phyloP scores from a whole-genome alignment of 306 rosid genomes.

The Datisca glomerata region DNA sequence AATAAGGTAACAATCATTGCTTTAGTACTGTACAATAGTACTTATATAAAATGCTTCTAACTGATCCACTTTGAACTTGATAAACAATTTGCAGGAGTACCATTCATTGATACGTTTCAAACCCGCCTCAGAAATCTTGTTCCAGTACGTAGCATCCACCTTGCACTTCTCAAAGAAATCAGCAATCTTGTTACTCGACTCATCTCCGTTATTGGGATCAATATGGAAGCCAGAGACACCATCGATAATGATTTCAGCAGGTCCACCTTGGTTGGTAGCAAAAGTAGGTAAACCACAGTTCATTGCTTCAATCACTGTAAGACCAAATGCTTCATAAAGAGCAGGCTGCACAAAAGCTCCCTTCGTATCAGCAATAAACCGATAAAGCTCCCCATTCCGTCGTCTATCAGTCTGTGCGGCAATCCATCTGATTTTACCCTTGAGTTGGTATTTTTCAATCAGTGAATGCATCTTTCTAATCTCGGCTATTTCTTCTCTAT shows the following conservation, averaged over 20 bases:
- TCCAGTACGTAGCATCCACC: constrained; percentile 45
- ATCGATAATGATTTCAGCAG: constrained; percentile 85
- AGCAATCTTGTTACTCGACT: constrained; percentile 59
- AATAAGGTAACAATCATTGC: neutral
- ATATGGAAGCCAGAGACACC: constrained; percentile 83
- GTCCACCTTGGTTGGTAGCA: constrained; percentile 98
- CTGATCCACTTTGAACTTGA: neutral
- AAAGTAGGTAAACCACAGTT: constrained; percentile 89
- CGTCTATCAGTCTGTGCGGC: constrained; percentile 70
- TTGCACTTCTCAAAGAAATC: constrained; percentile 77
- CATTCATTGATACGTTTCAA: constrained; percentile 75
- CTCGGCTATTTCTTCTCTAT: constrained; percentile 77
- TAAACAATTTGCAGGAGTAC: constrained; percentile 22
- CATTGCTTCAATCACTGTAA: constrained; percentile 98
- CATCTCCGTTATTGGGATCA: constrained; percentile 63
- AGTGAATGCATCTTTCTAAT: constrained; percentile 62
- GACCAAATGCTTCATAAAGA: constrained; percentile 87
- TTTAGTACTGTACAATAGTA: neutral
- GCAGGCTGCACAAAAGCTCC: constrained; percentile 98
- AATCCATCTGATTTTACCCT: constrained; percentile 89
- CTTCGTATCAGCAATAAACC: constrained; percentile 65
- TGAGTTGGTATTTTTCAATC: constrained; percentile 58
- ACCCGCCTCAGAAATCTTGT: constrained; percentile 32
- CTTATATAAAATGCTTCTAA: neutral
- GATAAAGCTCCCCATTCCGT: constrained; percentile 81